Conservation (phyloP, 2,329 filamentous ascomycete genomes). For the Catunica adiposa region DNA sequence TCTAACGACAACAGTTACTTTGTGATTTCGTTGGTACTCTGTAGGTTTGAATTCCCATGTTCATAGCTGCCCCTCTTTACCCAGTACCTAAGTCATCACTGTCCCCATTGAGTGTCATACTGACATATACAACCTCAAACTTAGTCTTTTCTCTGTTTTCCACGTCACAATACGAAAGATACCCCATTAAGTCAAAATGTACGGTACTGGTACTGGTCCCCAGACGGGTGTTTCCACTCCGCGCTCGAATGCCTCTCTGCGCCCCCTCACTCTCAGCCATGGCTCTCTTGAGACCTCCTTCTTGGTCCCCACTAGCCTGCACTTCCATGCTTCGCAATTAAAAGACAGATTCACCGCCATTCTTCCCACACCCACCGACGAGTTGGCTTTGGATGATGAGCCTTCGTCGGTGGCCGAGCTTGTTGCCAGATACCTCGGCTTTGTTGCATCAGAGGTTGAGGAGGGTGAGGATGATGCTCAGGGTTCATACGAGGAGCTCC, state of each 20-base stretch:
- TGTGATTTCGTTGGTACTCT: background rate
- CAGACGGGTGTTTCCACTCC: constrained; percentile 96
- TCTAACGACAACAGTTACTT: background rate
- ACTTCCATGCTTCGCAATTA: constrained; percentile 89
- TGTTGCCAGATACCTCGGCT: constrained; percentile 84
- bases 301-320: constrained; percentile 82
- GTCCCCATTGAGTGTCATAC: background rate
- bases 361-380: constrained; percentile 82
- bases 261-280: constrained; percentile 78
- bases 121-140: background rate
- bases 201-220: constrained; percentile 64
- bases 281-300: constrained; percentile 94
- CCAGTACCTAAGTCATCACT: too few relatives aligned
- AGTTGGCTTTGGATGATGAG: constrained; percentile 95
- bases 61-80: background rate
- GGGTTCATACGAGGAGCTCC: constrained; percentile 78
- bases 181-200: constrained; percentile 44
- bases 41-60: background rate
- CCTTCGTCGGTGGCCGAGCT: constrained; percentile 90
- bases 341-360: constrained; percentile 78
- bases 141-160: background rate
- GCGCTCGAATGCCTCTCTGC: constrained; percentile 79
- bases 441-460: constrained; percentile 74
- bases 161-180: constrained; percentile 4
- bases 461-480: constrained; percentile 81